Conservation (phyloP, 441 rosid species). For the Populus hybrid region DNA sequence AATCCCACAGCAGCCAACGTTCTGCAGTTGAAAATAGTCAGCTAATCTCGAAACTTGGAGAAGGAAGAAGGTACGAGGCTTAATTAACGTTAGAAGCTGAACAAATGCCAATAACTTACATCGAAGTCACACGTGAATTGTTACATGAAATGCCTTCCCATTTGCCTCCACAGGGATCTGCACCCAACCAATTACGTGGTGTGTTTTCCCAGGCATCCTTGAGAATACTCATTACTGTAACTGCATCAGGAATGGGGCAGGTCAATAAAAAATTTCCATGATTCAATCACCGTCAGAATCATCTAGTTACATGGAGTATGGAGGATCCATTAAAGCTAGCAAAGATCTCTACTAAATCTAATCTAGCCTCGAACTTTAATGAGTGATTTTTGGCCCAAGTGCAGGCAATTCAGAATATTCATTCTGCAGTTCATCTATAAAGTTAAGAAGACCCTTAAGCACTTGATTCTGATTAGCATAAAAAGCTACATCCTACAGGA, state of each 20-base stretch:
- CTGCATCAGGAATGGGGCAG: constrained; percentile 30
- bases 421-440: too few species aligned
- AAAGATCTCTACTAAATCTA: too few species aligned
- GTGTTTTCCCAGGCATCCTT: constrained; percentile 39
- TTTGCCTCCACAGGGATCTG: constrained; percentile 65
- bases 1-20: constrained; percentile 45
- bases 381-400: too few species aligned
- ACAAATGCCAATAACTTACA: constrained; percentile 37
- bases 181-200: constrained; percentile 59
- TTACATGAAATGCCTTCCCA: constrained; percentile 77
- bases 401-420: too few species aligned
- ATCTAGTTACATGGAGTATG: too few species aligned
- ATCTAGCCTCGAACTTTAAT: too few species aligned
- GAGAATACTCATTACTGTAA: constrained; percentile 35
- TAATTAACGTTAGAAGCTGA: constrained; percentile 4
- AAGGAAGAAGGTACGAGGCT: constrained; percentile 1
- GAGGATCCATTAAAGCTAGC: too few species aligned
- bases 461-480: too few species aligned
- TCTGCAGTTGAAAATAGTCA: constrained; percentile 39
- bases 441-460: too few species aligned
- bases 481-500: too few species aligned
- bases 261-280: not conserved
- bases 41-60: not conserved
- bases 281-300: not conserved
- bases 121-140: constrained; percentile 44